Base-by-base conservation (phyloP, 352 stramenopile genomes). In the Pythium angustatum region DNA sequence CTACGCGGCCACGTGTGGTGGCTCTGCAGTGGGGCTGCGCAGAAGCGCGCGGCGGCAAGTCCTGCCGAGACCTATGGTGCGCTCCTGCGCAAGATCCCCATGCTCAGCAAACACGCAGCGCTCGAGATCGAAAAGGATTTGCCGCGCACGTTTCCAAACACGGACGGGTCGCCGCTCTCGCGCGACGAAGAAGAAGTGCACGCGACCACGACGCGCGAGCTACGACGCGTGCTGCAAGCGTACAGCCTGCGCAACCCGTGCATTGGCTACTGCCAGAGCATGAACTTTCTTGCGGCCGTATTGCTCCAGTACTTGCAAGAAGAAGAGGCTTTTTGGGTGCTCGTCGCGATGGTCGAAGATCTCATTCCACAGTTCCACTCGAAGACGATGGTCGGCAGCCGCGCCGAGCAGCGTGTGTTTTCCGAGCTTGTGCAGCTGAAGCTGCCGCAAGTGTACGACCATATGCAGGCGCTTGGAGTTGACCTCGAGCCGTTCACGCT, bases 61-160 rank as follows among this genome's bases (percentile, higher is more conserved):
- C 21, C 30, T 11, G 33, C 36, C 1, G 83, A 91, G 51, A 80
- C 83, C 40, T 94, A 91, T 50, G 51, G 73, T 5, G 62, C 72
- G 26, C 72, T 93, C 8, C 34, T 95, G 26, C 56, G 74, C 63
- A 78, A 83, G 17, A 64, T 83, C 10, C 73, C 88, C 43, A 83
- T 70, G 27, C 70, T 90, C 27, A 87, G 66, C 58, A 85, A 88
- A 53, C 78, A 83, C 56, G 78, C 82, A 6, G 74, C 75, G 24
- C 79, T 91, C 70, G 89, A 96, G 58, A 96, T 96, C 47, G 89
- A 96, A 68, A 96, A 96, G 59, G 89, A 96, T 66, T 45, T 96
- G 55, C 85, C 88, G 12, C 71, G 87, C 22, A 96, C 85, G 17
- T 96, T 96, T 55, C 84, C 85, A 5, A 38, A 77, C 14, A 65